Evolutionary conservation across 2,329 filamentous ascomycete species (phyloP).

Genomic region (Colletotrichum sp.): DNA sequence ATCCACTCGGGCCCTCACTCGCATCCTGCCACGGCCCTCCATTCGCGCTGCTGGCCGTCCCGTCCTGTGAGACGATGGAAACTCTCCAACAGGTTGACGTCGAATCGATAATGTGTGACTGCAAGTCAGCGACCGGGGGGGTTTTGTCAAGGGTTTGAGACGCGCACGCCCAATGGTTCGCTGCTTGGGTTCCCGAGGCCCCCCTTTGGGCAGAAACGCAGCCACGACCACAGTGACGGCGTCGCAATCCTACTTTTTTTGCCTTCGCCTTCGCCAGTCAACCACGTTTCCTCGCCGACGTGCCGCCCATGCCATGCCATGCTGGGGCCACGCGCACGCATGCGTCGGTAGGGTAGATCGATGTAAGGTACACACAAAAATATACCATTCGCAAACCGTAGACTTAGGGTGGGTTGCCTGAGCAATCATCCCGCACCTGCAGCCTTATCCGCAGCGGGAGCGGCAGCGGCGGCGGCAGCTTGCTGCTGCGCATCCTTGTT

Average conservation of each 20-base stretch:
- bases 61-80: not conserved
- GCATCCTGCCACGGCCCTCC: not conserved
- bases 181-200: not conserved
- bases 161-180: not conserved
- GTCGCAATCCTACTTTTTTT: not conserved
- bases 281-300: not conserved
- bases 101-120: not conserved
- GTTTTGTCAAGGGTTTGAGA: not conserved
- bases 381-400: not conserved
- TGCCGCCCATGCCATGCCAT: not conserved
- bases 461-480: not conserved
- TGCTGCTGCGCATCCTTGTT: slow-evolving; percentile 14
- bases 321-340: not conserved
- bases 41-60: not conserved
- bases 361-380: not conserved
- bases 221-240: not conserved
- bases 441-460: not conserved
- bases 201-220: not conserved
- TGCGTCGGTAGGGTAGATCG: not conserved
- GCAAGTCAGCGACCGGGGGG: not conserved
- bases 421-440: slow-evolving; percentile 18
- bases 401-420: not conserved
- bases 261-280: not conserved
- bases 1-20: not conserved
- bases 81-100: not conserved